A percentile compares a stretch with the other conserved stretches of the same genome.
Conservation (phyloP, 257 asterid species). For the Primulina huaijiensis region DNA sequence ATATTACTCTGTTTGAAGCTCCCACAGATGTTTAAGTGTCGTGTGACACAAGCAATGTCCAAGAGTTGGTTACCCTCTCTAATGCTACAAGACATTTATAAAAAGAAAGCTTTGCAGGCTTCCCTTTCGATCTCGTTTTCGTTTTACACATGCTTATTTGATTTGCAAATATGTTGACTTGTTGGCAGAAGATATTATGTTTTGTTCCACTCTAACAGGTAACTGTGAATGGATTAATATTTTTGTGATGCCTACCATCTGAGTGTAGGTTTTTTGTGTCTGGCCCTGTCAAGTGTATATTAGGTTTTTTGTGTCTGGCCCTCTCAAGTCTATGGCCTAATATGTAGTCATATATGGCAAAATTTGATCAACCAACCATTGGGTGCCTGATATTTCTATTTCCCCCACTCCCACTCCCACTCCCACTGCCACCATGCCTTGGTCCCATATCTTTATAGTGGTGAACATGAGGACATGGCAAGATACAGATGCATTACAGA, state of each 20-base stretch:
- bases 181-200: not conserved
- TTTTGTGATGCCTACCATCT: too few relatives aligned
- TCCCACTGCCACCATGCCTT: not conserved
- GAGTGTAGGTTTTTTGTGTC: too few relatives aligned
- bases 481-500: not conserved
- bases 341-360: too few relatives aligned
- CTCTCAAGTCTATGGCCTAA: too few relatives aligned
- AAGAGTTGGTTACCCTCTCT: constrained; percentile 1
- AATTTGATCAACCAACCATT: too few relatives aligned
- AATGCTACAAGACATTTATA: not conserved
- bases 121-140: not conserved
- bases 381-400: not conserved
- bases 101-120: not conserved
- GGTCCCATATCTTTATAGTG: not conserved
- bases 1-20: not conserved
- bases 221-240: not conserved
- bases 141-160: not conserved
- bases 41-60: not conserved
- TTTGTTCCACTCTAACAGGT: not conserved
- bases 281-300: too few relatives aligned
- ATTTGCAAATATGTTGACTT: not conserved
- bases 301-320: too few relatives aligned
- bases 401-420: not conserved
- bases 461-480: not conserved
- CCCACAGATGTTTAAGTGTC: too few relatives aligned